Evolutionary conservation across 2,329 filamentous ascomycete genomes (phyloP).

Genomic region (Ramularia collo-cygni): DNA sequence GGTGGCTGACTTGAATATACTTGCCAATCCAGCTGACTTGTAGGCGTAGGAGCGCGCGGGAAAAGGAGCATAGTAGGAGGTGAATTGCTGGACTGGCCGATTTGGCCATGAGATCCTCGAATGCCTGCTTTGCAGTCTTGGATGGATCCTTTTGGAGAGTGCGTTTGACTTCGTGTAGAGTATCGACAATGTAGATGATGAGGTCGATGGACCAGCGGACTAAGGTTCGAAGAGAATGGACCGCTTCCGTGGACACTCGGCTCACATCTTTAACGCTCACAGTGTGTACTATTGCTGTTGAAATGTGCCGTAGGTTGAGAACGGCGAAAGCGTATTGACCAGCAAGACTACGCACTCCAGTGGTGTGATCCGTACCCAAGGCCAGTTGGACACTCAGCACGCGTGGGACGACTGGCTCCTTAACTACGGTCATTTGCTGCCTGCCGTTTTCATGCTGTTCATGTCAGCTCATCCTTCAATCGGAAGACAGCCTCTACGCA

Average conservation of each 20-base stretch:
- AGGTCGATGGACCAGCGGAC: slow-evolving; percentile 71
- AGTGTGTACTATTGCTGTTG: slow-evolving; percentile 21
- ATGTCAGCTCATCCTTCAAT: no score
- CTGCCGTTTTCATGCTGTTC: slow-evolving; percentile 50
- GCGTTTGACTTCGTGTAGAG: slow-evolving; percentile 40
- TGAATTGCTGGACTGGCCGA: slow-evolving; percentile 26
- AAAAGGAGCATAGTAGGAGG: slow-evolving; percentile 66
- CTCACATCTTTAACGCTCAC: slow-evolving; percentile 17
- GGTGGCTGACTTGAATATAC: slow-evolving; percentile 18
- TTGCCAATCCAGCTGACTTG: slow-evolving; percentile 54
- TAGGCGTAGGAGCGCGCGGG: slow-evolving; percentile 64
- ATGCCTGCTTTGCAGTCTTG: slow-evolving; percentile 12
- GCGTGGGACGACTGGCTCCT: slow-evolving; percentile 65
- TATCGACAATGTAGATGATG: slow-evolving; percentile 49
- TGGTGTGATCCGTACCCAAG: slow-evolving; percentile 62
- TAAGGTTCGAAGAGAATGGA: slow-evolving; percentile 65
- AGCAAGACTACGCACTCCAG: slow-evolving; percentile 53
- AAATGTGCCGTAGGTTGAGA: slow-evolving; percentile 64
- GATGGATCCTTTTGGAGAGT: slow-evolving; percentile 3
- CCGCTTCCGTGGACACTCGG: slow-evolving; percentile 50
- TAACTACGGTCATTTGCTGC: slow-evolving; percentile 51
- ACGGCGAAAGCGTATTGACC: slow-evolving; percentile 70
- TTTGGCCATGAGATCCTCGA: slow-evolving; percentile 16
- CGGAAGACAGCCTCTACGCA: no score
- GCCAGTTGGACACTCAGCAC: slow-evolving; percentile 74